Base-by-base conservation (phyloP, 495 filamentous ascomycete genomes). In the Penicillium steckii region DNA sequence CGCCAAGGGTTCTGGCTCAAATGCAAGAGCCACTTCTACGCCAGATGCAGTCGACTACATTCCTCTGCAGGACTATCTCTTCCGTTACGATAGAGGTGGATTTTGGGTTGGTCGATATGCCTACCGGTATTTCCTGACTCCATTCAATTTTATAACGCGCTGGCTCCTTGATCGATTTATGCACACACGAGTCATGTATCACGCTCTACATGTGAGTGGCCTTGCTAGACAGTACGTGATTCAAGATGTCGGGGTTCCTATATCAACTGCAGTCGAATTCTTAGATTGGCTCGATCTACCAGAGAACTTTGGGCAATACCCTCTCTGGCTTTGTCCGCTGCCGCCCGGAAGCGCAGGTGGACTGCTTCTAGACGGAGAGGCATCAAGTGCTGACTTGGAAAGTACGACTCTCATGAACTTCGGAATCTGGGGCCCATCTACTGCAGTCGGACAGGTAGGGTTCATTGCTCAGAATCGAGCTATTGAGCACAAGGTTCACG, bases 51-150 rank as follows among this genome's bases (percentile, higher is more conserved):
- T 58, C 13, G 78, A 85, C 32, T 62, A 66, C 22, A 77, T 84
- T 32, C 82, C 82, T 10, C 61, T 84, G 8, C 69, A 66, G 5
- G 80, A 85, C 26, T 85, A 86, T 50, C 73, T 83, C 27, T 85
- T 86, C 61, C 79, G 83, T 3, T 85, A 86, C 59, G 82, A 86
- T 54, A 78, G 83, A 3, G 82, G 83, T 17, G 81, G 73, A 7
- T 86, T 85, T 60, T 85, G 81, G 76, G 74, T 76, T 12, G 80
- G 74, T 5, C 55, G 59, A 5, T 74, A 70, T 10, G 72, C 77
- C 0, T 85, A 80, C 61, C 51, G 65, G 2, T 85, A 84, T 59
- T 82, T 85, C 64, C 63, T 73, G 9, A 59, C 75, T 18, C 83
- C 83, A 2, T 84, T 85, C 64, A 84, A 74, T 54, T 48, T 52